These are phyloP conservation scores for Pythium scleroteichum DNA, from an alignment of 352 stramenopile species.

Conservation along the genomic window DNA sequence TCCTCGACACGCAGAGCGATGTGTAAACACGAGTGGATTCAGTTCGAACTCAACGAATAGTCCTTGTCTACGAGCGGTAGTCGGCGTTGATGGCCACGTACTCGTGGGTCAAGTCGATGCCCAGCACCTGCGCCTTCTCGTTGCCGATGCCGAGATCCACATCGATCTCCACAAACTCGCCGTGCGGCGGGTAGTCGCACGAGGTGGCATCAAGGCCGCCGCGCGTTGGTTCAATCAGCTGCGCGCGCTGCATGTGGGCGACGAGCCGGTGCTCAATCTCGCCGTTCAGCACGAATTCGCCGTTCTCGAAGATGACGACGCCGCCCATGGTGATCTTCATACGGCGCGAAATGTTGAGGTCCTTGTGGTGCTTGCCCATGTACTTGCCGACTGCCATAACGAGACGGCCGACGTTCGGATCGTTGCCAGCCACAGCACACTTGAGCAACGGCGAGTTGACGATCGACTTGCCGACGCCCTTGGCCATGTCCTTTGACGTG, in stretches of 20 bases:
- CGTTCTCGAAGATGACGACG: constrained; percentile 93
- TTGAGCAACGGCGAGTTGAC: constrained; percentile 98
- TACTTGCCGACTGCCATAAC: constrained; percentile 96
- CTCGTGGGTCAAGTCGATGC: constrained; percentile 97
- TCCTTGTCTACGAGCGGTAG: constrained; percentile 92
- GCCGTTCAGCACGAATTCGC: constrained; percentile 91
- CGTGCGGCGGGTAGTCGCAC: constrained; percentile 93
- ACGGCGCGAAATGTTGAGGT: constrained; percentile 72
- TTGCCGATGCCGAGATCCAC: constrained; percentile 91
- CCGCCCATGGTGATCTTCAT: constrained; percentile 90
- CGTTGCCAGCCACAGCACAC: constrained; percentile 97
- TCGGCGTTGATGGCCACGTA: constrained; percentile 99
- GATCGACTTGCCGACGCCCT: constrained; percentile 90
- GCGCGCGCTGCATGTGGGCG: constrained; percentile 93
- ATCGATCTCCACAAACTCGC: constrained; percentile 96
- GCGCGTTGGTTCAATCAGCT: constrained; percentile 84
- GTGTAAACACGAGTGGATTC: neutral
- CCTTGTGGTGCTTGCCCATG: constrained; percentile 93
- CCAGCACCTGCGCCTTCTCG: constrained; percentile 88
- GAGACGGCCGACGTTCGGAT: constrained; percentile 98
- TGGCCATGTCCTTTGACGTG: constrained; percentile 70
- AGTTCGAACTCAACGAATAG: neutral
- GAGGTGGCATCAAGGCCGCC: constrained; percentile 78
- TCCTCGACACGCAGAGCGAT: too few species aligned
- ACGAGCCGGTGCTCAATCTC: constrained; percentile 94